phyloP scores from a whole-genome alignment of 371 early-diverging fungal species.

The Syncephalastrum monosporum region DNA sequence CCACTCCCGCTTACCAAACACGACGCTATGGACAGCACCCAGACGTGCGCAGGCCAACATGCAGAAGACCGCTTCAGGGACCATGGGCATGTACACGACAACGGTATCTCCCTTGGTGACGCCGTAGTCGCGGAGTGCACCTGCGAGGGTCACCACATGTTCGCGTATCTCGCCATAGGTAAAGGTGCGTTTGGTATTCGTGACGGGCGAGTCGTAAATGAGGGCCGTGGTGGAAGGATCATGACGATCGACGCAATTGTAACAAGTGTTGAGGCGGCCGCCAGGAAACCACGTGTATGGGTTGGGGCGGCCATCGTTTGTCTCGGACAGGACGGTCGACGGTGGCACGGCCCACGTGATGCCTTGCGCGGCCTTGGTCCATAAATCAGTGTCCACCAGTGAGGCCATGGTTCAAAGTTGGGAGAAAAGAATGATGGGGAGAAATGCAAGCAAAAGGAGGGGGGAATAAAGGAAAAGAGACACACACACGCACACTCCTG shows the following conservation, averaged over 20 bases:
- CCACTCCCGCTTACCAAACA: slow-evolving; percentile 32
- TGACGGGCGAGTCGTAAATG: slow-evolving; percentile 79
- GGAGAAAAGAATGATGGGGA: background rate
- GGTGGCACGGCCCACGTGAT: slow-evolving; percentile 41
- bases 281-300: slow-evolving; percentile 68
- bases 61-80: slow-evolving; percentile 83
- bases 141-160: slow-evolving; percentile 73
- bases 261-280: slow-evolving; percentile 84
- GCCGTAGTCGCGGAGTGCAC: slow-evolving; percentile 69
- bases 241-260: slow-evolving; percentile 93
- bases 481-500: no score
- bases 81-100: slow-evolving; percentile 89
- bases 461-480: no score
- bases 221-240: slow-evolving; percentile 60
- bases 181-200: slow-evolving; percentile 46
- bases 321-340: slow-evolving; percentile 23
- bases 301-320: slow-evolving; percentile 16
- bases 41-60: slow-evolving; percentile 92
- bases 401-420: slow-evolving; percentile 6
- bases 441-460: no score
- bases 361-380: slow-evolving; percentile 33
- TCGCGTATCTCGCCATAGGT: slow-evolving; percentile 76
- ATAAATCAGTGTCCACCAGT: slow-evolving; percentile 21
- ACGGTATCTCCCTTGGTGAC: slow-evolving; percentile 82
- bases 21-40: slow-evolving; percentile 85